These are phyloP conservation scores for Cymbopogon citratus DNA, from an alignment of 176 grass and related monocot genomes.

Conservation along the genomic window DNA sequence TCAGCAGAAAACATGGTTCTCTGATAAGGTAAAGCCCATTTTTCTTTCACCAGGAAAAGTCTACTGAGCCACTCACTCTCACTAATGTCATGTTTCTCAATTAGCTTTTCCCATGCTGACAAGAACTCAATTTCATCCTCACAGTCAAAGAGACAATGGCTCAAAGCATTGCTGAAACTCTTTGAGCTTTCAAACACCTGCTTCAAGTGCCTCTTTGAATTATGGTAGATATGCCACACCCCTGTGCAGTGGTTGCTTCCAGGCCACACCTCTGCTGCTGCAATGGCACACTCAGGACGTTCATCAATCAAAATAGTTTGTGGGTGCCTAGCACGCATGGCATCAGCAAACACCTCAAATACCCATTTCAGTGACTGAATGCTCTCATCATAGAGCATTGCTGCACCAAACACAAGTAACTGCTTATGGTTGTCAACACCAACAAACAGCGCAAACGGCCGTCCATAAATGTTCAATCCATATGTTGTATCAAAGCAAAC, in stretches of 20 bases:
- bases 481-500: conserved; percentile 87
- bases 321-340: conserved; percentile 62
- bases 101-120: conserved; percentile 63
- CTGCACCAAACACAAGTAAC: conserved; percentile 66
- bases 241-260: conserved; percentile 40
- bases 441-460: conserved; percentile 69
- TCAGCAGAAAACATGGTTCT: conserved; percentile 62
- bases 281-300: conserved; percentile 42
- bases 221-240: conserved; percentile 80
- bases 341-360: conserved; percentile 65
- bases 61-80: conserved; percentile 62
- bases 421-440: conserved; percentile 68
- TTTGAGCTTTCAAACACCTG: conserved; percentile 63
- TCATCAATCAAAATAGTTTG: conserved; percentile 54
- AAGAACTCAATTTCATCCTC: conserved; percentile 73
- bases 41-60: conserved; percentile 61
- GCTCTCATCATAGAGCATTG: conserved; percentile 68
- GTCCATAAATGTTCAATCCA: conserved; percentile 55
- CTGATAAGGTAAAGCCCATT: conserved; percentile 72
- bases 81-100: conserved; percentile 59
- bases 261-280: conserved; percentile 63
- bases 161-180: conserved; percentile 75
- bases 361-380: conserved; percentile 60
- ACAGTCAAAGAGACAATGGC: conserved; percentile 72
- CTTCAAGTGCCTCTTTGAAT: conserved; percentile 61